Percentiles rank a stretch among this genome's conserved stretches.
phyloP scores from a whole-genome alignment of 2,329 filamentous ascomycete species.

The Stemphylium beticola region DNA sequence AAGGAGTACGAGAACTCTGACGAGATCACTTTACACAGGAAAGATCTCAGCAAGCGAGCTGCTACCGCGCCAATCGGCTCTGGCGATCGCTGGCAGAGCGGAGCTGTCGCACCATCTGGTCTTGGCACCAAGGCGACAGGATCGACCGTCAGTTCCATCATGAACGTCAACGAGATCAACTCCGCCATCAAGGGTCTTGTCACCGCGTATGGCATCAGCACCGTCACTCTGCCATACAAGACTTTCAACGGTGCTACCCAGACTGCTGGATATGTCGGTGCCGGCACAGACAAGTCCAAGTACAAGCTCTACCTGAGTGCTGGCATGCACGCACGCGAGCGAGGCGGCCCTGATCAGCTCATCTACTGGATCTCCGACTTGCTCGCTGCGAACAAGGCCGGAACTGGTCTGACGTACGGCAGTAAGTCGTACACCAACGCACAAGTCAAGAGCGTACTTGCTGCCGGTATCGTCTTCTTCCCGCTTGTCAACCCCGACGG shows the following conservation, averaged over 20 bases:
- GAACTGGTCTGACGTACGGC: slow-evolving; percentile 60
- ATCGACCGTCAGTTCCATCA: slow-evolving; percentile 51
- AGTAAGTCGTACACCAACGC: slow-evolving; percentile 58
- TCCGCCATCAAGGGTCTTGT: slow-evolving; percentile 55
- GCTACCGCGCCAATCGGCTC: slow-evolving; percentile 43
- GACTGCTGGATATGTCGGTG: slow-evolving; percentile 54
- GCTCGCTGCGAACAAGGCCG: slow-evolving; percentile 58
- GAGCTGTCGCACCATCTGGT: slow-evolving; percentile 51
- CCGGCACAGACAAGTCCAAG: slow-evolving; percentile 50
- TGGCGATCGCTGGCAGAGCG: slow-evolving; percentile 52
- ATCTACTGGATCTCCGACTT: slow-evolving; percentile 66
- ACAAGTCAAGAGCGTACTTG: slow-evolving; percentile 60
- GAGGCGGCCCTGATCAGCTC: slow-evolving; percentile 62
- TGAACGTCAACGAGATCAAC: slow-evolving; percentile 55
- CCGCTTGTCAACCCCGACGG: slow-evolving; percentile 47
- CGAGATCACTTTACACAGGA: slow-evolving; percentile 32
- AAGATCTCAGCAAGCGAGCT: slow-evolving; percentile 34
- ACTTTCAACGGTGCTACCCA: slow-evolving; percentile 54
- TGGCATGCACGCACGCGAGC: slow-evolving; percentile 64
- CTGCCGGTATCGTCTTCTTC: slow-evolving; percentile 61
- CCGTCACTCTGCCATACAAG: slow-evolving; percentile 53
- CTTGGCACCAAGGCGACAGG: slow-evolving; percentile 49
- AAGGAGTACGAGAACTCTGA: slow-evolving; percentile 30
- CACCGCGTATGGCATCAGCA: slow-evolving; percentile 49
- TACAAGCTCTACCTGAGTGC: slow-evolving; percentile 60